Evolutionary conservation across 2,329 filamentous ascomycete species (phyloP), one percentile per base, ranked within the genome.

Genomic region (Hypocrella siamensis): DNA sequence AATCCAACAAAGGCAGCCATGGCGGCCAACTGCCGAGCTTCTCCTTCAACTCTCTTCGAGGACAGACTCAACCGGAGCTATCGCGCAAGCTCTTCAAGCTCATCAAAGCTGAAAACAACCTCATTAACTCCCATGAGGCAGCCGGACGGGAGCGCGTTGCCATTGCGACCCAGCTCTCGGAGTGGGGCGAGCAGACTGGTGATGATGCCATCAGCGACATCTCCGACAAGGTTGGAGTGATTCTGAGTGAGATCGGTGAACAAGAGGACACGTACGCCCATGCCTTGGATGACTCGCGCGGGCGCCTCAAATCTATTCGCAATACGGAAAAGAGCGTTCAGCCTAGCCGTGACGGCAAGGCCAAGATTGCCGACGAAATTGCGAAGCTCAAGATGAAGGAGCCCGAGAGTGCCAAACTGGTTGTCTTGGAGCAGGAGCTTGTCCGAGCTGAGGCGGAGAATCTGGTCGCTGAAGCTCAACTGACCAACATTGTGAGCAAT

Each of bases 271-370:
- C 67, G 28, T 96, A 86, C 54, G 83, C 86, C 4, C 79, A 88
- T 54, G 76, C 77, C 30, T 56, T 98, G 34, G 90, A 98, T 53
- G 85, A 93, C 39, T 83, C 80, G 42, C 72, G 90, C 30, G 68
- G 64, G 21, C 59, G 84, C 17, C 64, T 98, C 53, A 98, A 98
- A 69, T 71, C 82, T 42, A 92, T 98, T 44, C 74, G 90, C 42
- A 93, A 98, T 56, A 94, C 85, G 11, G 90, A 98, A 63, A 79
- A 79, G 59, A 92, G 82, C 42, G 88, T 98, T 12, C 86, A 94
- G 63, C 90, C 90, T 6, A 85, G 79, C 47, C 71, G 90, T 36
- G 86, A 93, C 44, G 70, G 80, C 46, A 90, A 90, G 58, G 63
- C 70, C 40, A 93, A 92, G 70, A 78, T 96, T 40, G 68, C 77